Percentiles rank a stretch among this genome's conserved stretches.
Conservation (phyloP, 2,329 filamentous ascomycete genomes). For the Microdochium nivale region DNA sequence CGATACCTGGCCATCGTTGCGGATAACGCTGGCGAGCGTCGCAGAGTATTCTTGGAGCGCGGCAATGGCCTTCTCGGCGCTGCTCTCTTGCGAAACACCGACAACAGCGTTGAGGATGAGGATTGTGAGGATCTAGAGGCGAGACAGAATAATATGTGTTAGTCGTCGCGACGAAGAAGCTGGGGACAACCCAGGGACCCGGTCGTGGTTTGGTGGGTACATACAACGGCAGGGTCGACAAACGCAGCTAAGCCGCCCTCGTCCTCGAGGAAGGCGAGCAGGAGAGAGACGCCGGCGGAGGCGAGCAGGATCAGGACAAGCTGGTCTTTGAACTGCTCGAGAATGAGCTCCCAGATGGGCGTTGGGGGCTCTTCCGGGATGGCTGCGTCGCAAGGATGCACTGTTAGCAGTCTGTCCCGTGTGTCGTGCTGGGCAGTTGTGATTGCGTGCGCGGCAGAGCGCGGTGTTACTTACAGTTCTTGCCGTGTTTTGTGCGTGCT, state of each 20-base stretch:
- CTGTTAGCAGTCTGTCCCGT: background rate
- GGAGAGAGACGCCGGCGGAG: conserved; percentile 88
- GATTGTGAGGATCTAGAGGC: conserved; percentile 81
- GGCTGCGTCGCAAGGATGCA: conserved; percentile 25
- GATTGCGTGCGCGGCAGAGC: background rate
- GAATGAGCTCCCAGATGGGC: conserved; percentile 88
- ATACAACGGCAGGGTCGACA: conserved; percentile 87
- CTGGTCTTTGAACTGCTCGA: conserved; percentile 99
- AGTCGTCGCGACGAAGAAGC: conserved; percentile 4
- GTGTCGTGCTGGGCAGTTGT: background rate
- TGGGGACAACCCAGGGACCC: background rate
- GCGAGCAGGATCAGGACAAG: conserved; percentile 90
- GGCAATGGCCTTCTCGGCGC: conserved; percentile 95
- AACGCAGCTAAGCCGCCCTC: conserved; percentile 94
- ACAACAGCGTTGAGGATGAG: conserved; percentile 94
- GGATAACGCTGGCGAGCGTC: conserved; percentile 90
- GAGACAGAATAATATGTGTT: conserved; percentile 8
- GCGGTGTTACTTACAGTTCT: conserved; percentile 58
- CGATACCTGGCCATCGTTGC: conserved; percentile 67
- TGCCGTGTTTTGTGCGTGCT: conserved; percentile 50
- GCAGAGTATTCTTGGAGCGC: conserved; percentile 98
- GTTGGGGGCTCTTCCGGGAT: conserved; percentile 86
- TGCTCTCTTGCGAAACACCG: conserved; percentile 96
- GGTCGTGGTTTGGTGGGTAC: conserved; percentile 29
- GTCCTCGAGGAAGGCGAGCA: conserved; percentile 86